phyloP scores from a whole-genome alignment of 2,329 filamentous ascomycete genomes.

The Alternaria angustiovoidea region DNA sequence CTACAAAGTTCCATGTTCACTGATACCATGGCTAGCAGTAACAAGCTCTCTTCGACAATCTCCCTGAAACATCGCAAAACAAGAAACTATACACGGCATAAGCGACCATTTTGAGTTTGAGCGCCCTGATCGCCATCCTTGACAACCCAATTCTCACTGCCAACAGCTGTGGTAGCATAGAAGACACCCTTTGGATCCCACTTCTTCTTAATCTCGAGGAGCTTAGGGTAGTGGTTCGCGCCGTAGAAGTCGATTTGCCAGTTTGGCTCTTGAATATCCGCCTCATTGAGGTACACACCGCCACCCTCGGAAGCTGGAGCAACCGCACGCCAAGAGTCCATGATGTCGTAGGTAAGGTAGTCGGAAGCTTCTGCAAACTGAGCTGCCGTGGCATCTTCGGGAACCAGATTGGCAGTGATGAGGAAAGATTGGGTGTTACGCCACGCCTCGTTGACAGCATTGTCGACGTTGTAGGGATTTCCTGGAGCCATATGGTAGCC shows the following conservation, averaged over 20 bases:
- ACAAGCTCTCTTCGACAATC: neutral
- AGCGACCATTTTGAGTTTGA: conserved; percentile 35
- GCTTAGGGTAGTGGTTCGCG: conserved; percentile 30
- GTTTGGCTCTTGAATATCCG: conserved; percentile 33
- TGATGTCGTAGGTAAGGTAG: conserved; percentile 25
- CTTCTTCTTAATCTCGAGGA: conserved; percentile 37
- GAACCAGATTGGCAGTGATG: conserved; percentile 28
- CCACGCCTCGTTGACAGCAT: conserved; percentile 38
- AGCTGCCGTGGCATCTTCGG: conserved; percentile 21
- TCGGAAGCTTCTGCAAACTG: conserved; percentile 21
- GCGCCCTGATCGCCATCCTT: conserved; percentile 28
- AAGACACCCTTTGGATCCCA: conserved; percentile 40
- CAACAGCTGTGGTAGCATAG: conserved; percentile 33
- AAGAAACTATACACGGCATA: conserved; percentile 31
- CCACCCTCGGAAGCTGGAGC: conserved; percentile 31
- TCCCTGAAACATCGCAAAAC: neutral
- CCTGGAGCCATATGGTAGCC: conserved; percentile 33
- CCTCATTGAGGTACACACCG: conserved; percentile 41
- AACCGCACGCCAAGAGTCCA: conserved; percentile 27
- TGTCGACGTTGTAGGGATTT: conserved; percentile 28
- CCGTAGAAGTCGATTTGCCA: conserved; percentile 43
- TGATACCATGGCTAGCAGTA: neutral
- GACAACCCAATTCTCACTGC: conserved; percentile 37
- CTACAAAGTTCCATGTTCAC: too few relatives aligned
- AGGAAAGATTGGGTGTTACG: conserved; percentile 33